Evolutionary conservation across 2,329 filamentous ascomycete genomes (phyloP).

Genomic region (Pseudophaeomoniella oleicola): DNA sequence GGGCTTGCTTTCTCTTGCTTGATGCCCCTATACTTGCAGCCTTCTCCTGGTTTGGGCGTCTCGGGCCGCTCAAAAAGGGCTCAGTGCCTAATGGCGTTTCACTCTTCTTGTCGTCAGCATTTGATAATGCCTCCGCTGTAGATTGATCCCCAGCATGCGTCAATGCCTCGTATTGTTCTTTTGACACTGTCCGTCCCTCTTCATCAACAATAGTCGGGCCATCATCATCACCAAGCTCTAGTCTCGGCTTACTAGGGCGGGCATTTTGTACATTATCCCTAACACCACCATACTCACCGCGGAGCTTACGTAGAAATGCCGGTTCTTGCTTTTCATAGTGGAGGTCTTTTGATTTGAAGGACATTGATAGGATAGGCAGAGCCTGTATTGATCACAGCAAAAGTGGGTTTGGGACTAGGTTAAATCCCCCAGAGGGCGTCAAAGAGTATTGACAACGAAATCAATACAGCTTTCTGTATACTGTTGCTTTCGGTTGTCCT

Average conservation of each 20-base stretch:
- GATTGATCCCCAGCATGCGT: neutral
- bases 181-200: constrained; percentile 9
- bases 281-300: constrained; percentile 9
- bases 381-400: no score
- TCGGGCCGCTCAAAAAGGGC: no score
- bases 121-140: neutral
- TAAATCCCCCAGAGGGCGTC: no score
- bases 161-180: constrained; percentile 10
- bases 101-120: neutral
- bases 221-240: constrained; percentile 12
- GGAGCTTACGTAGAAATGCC: constrained; percentile 10
- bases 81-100: neutral
- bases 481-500: no score
- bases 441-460: no score
- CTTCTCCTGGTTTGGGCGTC: neutral
- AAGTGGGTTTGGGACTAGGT: no score
- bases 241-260: constrained; percentile 10
- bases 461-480: no score
- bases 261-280: constrained; percentile 11
- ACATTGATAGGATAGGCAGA: constrained; percentile 1
- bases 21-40: neutral
- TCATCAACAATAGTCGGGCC: constrained; percentile 13
- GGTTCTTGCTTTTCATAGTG: constrained; percentile 12
- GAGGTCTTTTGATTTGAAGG: constrained; percentile 8
- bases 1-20: neutral